Base-by-base conservation (phyloP, 208 protist genomes). In the Trypanosoma melophagium region DNA sequence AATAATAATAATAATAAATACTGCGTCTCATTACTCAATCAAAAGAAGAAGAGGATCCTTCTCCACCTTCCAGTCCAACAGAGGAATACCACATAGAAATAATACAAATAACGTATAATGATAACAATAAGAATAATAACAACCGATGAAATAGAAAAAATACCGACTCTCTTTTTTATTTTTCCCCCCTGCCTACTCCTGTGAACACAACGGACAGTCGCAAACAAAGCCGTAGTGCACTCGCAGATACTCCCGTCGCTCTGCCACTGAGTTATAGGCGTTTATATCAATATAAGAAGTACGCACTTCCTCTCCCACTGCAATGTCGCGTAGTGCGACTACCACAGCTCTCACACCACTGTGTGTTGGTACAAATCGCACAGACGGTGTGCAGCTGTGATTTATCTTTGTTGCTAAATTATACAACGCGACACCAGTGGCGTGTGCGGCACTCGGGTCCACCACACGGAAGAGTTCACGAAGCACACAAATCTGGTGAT, bases 301-400 rank as follows among this genome's bases (percentile, higher is more conserved):
- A 22, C 77, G 60, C 57, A 84, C 52, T 60, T 88, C 69, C 56
- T 77, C 78, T 16, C 76, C 79, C 0, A 42, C 49, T 1, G 24
- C 24, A 55, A 88, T 76, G 13, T 69, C 28, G 22, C 67, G 57
- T 70, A 84, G 52, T 24, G 82, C 79, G 28, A 81, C 69, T 17
- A 81, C 69, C 9, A 71, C 42, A 2, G 82, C 82, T 2, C 55
- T 45, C 10, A 82, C 78, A 0, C 67, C 35, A 2, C 78, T 73
- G 25, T 60, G 60, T 22, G 66, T 80, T 35, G 76, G 79, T 16
- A 78, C 40, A 53, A 88, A 84, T n/a, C 67, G 63, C 21, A 80
- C 82, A 40, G 69, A 83, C 7, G 82, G 78, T 4, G n/a, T 58
- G 49, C 82, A 88, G 56, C 82, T 84, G 73, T 88, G 82, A 54